phyloP scores from a whole-genome alignment of 306 rosid species.

The Vicia faba region DNA sequence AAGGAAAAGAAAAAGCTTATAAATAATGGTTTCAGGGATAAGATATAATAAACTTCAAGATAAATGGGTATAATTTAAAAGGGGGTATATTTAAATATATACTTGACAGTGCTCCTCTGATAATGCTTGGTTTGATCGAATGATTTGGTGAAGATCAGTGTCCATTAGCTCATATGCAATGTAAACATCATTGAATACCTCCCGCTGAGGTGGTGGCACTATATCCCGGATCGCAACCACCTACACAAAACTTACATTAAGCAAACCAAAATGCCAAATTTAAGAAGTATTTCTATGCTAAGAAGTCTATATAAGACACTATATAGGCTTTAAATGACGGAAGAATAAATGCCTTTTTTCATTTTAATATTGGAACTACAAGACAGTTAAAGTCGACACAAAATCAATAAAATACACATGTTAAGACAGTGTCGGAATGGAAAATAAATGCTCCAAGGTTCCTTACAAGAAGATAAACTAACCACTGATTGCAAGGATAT shows the following conservation, averaged over 20 bases:
- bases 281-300: conserved; percentile 24
- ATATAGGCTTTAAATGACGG: background rate
- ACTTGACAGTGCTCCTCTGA: conserved; percentile 99
- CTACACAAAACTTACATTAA: conserved; percentile 42
- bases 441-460: no score
- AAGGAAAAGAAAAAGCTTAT: conserved; percentile 17
- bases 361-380: background rate
- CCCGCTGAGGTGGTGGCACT: conserved; percentile 89
- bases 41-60: conserved; percentile 6
- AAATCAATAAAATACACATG: no score
- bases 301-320: conserved; percentile 1
- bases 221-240: conserved; percentile 95
- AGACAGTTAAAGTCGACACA: background rate
- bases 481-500: no score
- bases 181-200: conserved; percentile 82
- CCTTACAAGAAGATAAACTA: no score
- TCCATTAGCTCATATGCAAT: conserved; percentile 98
- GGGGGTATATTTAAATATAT: conserved; percentile 22
- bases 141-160: conserved; percentile 93
- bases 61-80: conserved; percentile 10
- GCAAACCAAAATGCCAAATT: background rate
- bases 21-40: conserved; percentile 11
- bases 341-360: conserved; percentile 5
- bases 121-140: conserved; percentile 86
- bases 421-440: no score